phyloP scores from a whole-genome alignment of 305 asterid species.

The Galium porrigens region DNA sequence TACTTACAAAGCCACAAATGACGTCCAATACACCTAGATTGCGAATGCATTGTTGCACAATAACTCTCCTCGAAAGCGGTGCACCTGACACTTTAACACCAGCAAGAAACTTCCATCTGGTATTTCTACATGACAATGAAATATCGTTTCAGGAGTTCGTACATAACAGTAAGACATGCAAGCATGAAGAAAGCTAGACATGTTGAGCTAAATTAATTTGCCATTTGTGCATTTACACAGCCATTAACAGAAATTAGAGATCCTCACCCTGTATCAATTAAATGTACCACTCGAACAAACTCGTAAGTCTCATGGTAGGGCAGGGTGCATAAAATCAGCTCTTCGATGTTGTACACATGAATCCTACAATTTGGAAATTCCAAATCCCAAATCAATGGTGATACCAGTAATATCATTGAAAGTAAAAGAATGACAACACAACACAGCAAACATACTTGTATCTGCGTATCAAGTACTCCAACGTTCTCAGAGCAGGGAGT shows the following conservation, averaged over 20 bases:
- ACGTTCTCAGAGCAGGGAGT: slow-evolving; percentile 47
- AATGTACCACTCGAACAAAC: slow-evolving; percentile 61
- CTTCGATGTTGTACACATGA: slow-evolving; percentile 60
- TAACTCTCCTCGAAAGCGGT: slow-evolving; percentile 60
- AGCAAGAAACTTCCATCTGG: slow-evolving; percentile 75
- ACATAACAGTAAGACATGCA: neutral
- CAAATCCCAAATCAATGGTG: slow-evolving; percentile 8
- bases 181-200: neutral
- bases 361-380: slow-evolving; percentile 38
- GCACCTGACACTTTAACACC: slow-evolving; percentile 85
- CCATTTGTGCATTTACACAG: neutral
- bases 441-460: slow-evolving; percentile 26
- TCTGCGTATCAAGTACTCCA: slow-evolving; percentile 82
- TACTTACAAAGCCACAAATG: slow-evolving; percentile 61
- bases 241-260: neutral
- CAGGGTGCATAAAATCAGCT: slow-evolving; percentile 65
- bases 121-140: slow-evolving; percentile 47
- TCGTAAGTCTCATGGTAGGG: slow-evolving; percentile 80
- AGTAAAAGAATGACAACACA: neutral
- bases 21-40: slow-evolving; percentile 70
- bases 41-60: slow-evolving; percentile 64
- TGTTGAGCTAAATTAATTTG: neutral
- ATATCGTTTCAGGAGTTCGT: neutral
- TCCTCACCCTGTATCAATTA: slow-evolving; percentile 57
- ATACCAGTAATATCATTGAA: neutral